A percentile compares a stretch with the other conserved stretches of the same genome.
These are phyloP conservation scores for Clavulina sp. DNA, from an alignment of 768 basidiomycete genomes.

Conservation along the genomic window DNA sequence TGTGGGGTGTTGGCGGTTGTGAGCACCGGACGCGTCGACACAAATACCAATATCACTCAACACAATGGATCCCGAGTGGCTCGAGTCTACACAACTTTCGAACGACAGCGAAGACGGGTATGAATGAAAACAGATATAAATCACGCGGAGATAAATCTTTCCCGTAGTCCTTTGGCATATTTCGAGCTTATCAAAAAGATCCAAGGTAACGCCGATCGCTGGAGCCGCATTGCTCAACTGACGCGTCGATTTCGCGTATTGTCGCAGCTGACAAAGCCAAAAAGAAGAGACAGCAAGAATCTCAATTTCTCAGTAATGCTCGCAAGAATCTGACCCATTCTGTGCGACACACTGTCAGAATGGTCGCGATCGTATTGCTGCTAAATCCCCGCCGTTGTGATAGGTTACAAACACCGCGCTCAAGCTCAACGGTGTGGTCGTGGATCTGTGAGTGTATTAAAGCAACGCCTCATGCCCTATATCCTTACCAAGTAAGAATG, in stretches of 20 bases:
- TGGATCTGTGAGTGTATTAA: not conserved
- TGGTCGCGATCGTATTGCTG: too few relatives aligned
- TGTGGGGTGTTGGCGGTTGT: too few relatives aligned
- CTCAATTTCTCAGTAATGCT: not conserved
- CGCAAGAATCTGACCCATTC: not conserved
- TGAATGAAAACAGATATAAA: not conserved
- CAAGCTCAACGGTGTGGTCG: not conserved
- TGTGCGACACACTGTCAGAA: too few relatives aligned
- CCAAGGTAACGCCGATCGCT: not conserved
- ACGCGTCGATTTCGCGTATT: not conserved
- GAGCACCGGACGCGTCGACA: not conserved
- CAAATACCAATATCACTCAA: not conserved
- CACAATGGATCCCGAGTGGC: not conserved
- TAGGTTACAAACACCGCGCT: not conserved
- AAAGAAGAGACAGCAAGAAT: conserved; percentile 1
- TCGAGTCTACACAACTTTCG: not conserved
- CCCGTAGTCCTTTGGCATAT: not conserved
- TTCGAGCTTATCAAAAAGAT: not conserved
- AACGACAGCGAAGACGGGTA: not conserved
- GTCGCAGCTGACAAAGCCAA: not conserved
- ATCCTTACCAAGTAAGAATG: not conserved
- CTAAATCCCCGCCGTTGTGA: not conserved
- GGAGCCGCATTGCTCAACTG: not conserved
- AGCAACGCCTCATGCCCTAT: not conserved
- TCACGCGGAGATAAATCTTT: not conserved